A percentile compares a stretch with the other conserved stretches of the same genome.
Conservation (phyloP, 2,329 filamentous ascomycete genomes). For the Colletotrichum lentis region DNA sequence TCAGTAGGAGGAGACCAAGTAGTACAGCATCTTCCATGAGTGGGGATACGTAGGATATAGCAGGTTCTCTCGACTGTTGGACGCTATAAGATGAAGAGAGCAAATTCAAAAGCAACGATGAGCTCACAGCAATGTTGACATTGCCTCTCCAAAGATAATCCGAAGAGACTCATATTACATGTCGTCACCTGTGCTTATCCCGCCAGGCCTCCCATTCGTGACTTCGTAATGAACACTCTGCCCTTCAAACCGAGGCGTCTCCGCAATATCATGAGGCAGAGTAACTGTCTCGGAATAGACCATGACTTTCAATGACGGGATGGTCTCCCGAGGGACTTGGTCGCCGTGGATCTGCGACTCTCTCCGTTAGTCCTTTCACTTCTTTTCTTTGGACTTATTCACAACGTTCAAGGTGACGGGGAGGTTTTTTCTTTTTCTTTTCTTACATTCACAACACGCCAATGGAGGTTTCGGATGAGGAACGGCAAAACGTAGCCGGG, state of each 20-base stretch:
- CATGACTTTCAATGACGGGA: conserved; percentile 17
- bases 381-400: too few species aligned
- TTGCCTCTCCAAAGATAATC: too few species aligned
- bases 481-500: neutral
- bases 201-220: neutral
- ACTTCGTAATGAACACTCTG: neutral
- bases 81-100: too few species aligned
- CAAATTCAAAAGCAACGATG: neutral
- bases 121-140: neutral
- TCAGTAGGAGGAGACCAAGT: conserved; percentile 16
- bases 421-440: too few species aligned
- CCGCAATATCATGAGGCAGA: conserved; percentile 2
- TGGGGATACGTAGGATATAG: neutral
- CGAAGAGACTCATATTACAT: neutral
- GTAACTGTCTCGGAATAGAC: conserved; percentile 14
- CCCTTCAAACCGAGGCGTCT: conserved; percentile 4
- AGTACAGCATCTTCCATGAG: conserved; percentile 19
- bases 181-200: neutral
- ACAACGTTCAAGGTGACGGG: neutral
- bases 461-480: neutral
- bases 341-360: neutral
- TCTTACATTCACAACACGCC: neutral
- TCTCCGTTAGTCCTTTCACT: neutral
- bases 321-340: neutral
- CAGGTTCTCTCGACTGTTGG: too few species aligned